Evolutionary conservation across 345 rosid species (phyloP), one percentile per base, ranked within the genome.

Genomic region (Hibiscus syriacus): DNA sequence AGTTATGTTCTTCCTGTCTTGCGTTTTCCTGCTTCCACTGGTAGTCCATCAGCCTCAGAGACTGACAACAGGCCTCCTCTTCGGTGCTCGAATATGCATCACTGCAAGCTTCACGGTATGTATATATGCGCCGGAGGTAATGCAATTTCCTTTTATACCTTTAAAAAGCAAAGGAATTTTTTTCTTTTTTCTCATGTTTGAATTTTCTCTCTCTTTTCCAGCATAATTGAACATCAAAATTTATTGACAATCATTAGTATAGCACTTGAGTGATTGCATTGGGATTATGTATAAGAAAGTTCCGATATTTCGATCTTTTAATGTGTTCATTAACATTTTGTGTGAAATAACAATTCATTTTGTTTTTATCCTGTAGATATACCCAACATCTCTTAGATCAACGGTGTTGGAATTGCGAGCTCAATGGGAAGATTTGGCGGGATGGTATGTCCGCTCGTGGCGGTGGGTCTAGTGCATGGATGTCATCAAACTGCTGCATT

Each of bases 101-200:
- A 85, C 96, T 6, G 86, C 80, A 25, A 80, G 89, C 60, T 89
- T 94, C 77, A 80, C 96, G 1, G 79, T 71, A 78, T 87, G 55
- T 94, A 75, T 70, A 83, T 94, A 27, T 91, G 86, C 55, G 99
- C 96, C 99, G 1, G 99, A 94, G 96, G 96, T 85, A 85, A 69
- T 56, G 9, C 3, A 14, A 53, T 9, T 60, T 60, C 64, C 19
- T 69, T 49, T 66, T 60, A 5, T 41, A 14, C 23, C 23, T 34
- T 62, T 26, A 41, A 7, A 57, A 34, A 30, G 58, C 19, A 39
- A 46, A 4, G 8, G 16, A 41, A 70, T 32, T 32, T 32, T 32
- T 4, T 32, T 32, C 36, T 32, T 5, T 7, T 5, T 6, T 6
- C 7, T 32, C 36, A 32, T 32, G 36, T 32, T 32, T 32, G 36